phyloP scores from a whole-genome alignment of 169 alveolate species.

The Amoebophrya sp. region DNA sequence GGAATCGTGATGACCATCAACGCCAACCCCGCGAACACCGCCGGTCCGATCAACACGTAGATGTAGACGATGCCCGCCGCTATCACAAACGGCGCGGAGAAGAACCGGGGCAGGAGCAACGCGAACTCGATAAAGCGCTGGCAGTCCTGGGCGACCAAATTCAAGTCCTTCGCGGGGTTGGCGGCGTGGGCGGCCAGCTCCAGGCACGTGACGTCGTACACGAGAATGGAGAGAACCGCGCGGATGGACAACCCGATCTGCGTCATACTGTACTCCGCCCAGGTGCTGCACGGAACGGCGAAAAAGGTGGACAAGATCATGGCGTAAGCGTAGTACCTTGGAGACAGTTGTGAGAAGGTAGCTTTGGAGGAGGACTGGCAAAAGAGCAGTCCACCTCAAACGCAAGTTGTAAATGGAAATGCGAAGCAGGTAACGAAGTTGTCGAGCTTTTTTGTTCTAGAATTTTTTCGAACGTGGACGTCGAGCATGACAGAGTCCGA shows the following conservation, averaged over 20 bases:
- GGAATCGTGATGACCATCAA: background rate
- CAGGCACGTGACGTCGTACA: background rate
- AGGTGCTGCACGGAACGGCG: background rate
- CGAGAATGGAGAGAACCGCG: background rate
- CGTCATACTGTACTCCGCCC: background rate
- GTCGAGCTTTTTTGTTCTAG: too few species aligned
- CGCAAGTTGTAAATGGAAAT: too few species aligned
- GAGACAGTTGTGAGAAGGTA: too few species aligned
- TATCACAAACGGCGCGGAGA: background rate
- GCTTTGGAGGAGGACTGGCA: too few species aligned
- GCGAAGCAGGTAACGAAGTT: too few species aligned
- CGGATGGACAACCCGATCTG: background rate
- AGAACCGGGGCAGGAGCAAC: background rate
- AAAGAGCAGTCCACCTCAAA: too few species aligned
- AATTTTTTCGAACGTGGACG: too few species aligned
- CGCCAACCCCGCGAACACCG: background rate
- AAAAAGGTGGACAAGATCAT: background rate
- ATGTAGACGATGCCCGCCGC: background rate
- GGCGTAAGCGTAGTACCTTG: background rate
- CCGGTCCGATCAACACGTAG: background rate
- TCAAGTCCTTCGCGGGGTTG: background rate
- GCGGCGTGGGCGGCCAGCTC: background rate
- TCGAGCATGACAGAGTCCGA: background rate
- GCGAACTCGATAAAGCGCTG: conserved; percentile 2
- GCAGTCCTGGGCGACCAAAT: background rate